Evolutionary conservation across 305 asterid species (phyloP).

Genomic region (Rubia peregrina): DNA sequence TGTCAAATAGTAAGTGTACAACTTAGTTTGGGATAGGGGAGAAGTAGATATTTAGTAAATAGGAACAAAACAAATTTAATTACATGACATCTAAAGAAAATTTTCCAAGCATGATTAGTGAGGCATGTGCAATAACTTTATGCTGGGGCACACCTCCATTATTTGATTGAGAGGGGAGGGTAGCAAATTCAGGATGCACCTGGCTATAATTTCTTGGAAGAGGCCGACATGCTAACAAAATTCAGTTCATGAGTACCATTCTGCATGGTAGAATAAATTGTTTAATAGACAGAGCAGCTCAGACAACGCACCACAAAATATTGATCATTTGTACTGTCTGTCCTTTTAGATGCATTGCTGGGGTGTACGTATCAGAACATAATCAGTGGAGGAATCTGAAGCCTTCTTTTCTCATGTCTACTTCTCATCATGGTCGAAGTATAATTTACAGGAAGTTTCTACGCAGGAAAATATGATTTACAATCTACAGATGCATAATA

Average conservation of each 20-base stretch:
- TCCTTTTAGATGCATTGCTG: constrained; percentile 5
- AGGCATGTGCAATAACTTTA: constrained; percentile 26
- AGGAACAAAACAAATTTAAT: too few species aligned
- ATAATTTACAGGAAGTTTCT: not conserved
- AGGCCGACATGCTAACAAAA: constrained; percentile 16
- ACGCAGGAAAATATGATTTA: constrained; percentile 4
- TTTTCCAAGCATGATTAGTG: constrained; percentile 1
- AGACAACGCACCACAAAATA: not conserved
- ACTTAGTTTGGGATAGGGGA: too few species aligned
- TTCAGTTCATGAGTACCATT: constrained; percentile 7
- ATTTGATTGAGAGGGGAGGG: constrained; percentile 17
- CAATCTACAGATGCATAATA: constrained; percentile 12
- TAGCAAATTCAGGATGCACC: not conserved
- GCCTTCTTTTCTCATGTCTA: constrained; percentile 16
- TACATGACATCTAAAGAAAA: not conserved
- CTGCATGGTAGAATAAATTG: constrained; percentile 6
- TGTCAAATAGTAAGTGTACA: too few species aligned
- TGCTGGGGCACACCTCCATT: constrained; percentile 15
- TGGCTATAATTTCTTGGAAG: not conserved
- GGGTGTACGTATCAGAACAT: not conserved
- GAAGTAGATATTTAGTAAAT: not conserved
- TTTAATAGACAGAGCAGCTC: not conserved
- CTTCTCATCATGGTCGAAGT: constrained; percentile 2
- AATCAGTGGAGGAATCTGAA: constrained; percentile 14
- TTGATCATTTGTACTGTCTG: not conserved